Conservation (phyloP, 2,329 filamentous ascomycete genomes). For the Ustulina deusta region DNA sequence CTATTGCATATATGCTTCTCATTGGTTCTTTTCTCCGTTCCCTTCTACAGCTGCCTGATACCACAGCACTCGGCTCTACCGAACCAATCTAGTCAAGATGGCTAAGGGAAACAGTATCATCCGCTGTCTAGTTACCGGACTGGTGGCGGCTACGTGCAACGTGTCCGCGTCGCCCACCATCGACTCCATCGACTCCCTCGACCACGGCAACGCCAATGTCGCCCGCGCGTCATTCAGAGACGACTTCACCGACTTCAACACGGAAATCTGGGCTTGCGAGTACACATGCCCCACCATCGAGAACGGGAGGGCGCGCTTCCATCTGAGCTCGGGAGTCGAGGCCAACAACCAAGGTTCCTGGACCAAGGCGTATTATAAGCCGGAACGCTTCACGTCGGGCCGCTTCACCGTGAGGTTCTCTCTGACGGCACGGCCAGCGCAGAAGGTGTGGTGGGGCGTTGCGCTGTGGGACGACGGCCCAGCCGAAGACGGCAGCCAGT, state of each 20-base stretch:
- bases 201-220: not conserved
- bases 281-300: conserved; percentile 22
- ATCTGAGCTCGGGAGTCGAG: conserved; percentile 14
- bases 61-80: not conserved
- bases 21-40: too few relatives aligned
- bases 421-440: conserved; percentile 12
- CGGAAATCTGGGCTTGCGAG: conserved; percentile 13
- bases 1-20: too few relatives aligned
- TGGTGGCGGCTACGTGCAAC: not conserved
- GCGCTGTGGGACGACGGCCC: conserved; percentile 19
- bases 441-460: conserved; percentile 13
- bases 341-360: conserved; percentile 16
- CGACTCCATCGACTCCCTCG: not conserved
- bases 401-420: conserved; percentile 20
- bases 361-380: conserved; percentile 18
- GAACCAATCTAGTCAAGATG: not conserved
- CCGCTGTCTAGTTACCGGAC: not conserved
- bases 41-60: not conserved
- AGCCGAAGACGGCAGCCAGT: conserved; percentile 13
- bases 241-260: conserved; percentile 12
- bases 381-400: conserved; percentile 6
- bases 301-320: conserved; percentile 11
- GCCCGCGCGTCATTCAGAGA: conserved; percentile 14
- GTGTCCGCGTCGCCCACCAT: not conserved
- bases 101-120: not conserved